Percentiles rank a stretch among this genome's conserved stretches.
phyloP scores from a whole-genome alignment of 139 green algal species.

The Chlorella sorokiniana region DNA sequence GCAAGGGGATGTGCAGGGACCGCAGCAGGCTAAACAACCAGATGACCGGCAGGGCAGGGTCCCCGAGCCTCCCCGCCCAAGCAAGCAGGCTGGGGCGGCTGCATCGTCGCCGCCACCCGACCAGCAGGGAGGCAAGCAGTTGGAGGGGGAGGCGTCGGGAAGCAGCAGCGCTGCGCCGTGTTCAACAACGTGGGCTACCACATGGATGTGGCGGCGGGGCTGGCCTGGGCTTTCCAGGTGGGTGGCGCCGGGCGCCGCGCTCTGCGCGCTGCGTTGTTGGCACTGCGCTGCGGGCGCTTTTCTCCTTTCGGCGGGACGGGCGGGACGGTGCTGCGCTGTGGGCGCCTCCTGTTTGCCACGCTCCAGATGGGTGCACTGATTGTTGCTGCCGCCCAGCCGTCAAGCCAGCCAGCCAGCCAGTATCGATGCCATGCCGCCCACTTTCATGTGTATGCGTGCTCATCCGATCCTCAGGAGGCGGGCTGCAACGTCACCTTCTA shows the following conservation, averaged over 20 bases:
- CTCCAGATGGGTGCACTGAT: no score
- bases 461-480: not conserved
- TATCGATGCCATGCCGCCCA: no score
- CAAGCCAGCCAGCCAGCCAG: no score
- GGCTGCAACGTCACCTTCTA: constrained; percentile 9
- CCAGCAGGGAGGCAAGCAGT: no score
- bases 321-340: not conserved
- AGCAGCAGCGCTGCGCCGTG: not conserved
- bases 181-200: constrained; percentile 3
- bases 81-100: not conserved
- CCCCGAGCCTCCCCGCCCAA: no score
- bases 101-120: no score
- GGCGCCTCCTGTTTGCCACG: no score
- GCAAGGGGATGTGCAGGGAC: not conserved
- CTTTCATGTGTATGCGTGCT: no score
- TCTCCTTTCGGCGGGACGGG: not conserved
- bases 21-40: not conserved
- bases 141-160: no score
- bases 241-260: no score
- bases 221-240: constrained; percentile 22
- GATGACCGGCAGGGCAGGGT: not conserved
- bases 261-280: not conserved
- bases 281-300: not conserved
- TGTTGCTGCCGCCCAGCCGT: no score
- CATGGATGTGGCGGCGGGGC: constrained; percentile 3